Conservation (phyloP, 73 alveolate genomes). For the Loxodes magnus region DNA sequence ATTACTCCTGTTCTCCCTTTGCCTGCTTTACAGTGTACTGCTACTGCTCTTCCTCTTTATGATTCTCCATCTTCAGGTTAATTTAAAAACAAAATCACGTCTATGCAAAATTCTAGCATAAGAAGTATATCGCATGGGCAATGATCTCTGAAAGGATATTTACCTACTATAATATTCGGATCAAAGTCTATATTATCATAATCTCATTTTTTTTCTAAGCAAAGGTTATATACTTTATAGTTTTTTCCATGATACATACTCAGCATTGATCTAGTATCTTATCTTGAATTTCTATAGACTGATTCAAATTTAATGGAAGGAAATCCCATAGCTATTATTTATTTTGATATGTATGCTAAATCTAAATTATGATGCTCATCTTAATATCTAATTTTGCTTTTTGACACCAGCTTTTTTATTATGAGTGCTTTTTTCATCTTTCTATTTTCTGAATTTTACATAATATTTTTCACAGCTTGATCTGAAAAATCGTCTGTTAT, state of each 20-base stretch:
- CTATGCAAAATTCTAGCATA: conserved; percentile 83
- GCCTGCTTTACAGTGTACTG: conserved; percentile 97
- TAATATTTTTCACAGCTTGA: no score
- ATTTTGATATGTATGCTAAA: conserved; percentile 75
- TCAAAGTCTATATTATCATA: conserved; percentile 44
- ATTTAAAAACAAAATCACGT: no score
- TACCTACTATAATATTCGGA: conserved; percentile 52
- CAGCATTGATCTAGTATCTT: conserved; percentile 74
- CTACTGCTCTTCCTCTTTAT: conserved; percentile 57
- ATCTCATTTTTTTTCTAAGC: conserved; percentile 35
- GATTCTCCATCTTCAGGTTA: no score
- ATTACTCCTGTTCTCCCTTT: conserved; percentile 96
- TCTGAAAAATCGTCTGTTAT: no score
- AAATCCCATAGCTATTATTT: conserved; percentile 97
- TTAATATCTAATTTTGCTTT: conserved; percentile 50
- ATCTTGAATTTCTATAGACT: conserved; percentile 77
- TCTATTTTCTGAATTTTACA: no score
- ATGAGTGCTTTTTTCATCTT: no score
- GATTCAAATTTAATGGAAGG: conserved; percentile 82
- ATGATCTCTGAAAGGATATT: conserved; percentile 93
- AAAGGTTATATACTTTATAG: conserved; percentile 74
- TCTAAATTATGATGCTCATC: conserved; percentile 75
- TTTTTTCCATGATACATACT: conserved; percentile 70
- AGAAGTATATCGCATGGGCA: conserved; percentile 84
- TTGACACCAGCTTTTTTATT: conserved; percentile 49